phyloP scores from a whole-genome alignment of 768 basidiomycete genomes.

The Porpolomopsis calyptriformis region DNA sequence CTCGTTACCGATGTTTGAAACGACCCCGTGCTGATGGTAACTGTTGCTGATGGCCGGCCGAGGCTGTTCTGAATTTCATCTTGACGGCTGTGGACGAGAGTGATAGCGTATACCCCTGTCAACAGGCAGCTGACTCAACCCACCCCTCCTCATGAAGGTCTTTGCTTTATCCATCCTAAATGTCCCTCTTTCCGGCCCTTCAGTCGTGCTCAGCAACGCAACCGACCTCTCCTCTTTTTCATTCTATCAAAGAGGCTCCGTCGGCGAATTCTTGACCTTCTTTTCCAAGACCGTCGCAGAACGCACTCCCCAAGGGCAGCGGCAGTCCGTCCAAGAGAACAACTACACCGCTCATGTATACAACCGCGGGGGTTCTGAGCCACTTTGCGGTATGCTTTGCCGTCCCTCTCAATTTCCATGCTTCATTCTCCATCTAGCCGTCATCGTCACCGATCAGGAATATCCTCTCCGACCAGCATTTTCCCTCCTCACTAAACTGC shows the following conservation, averaged over 20 bases:
- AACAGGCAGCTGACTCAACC: too few relatives aligned
- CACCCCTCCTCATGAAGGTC: slow-evolving; percentile 85
- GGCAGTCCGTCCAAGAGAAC: slow-evolving; percentile 92
- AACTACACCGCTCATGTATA: slow-evolving; percentile 90
- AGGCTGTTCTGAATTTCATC: too few relatives aligned
- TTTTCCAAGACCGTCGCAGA: slow-evolving; percentile 89
- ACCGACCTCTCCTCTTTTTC: slow-evolving; percentile 84
- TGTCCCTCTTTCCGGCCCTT: slow-evolving; percentile 52
- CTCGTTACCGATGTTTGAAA: too few relatives aligned
- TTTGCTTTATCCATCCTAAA: slow-evolving; percentile 69
- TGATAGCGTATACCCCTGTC: too few relatives aligned
- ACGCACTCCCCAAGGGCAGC: slow-evolving; percentile 75
- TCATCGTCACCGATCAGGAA: slow-evolving; percentile 90
- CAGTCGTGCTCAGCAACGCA: slow-evolving; percentile 54
- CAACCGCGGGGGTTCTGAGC: slow-evolving; percentile 78
- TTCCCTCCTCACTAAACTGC: slow-evolving; percentile 82
- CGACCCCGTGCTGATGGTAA: too few relatives aligned
- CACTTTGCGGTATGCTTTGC: slow-evolving; percentile 64
- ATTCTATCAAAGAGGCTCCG: slow-evolving; percentile 84
- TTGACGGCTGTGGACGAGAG: too few relatives aligned
- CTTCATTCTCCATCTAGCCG: slow-evolving; percentile 35
- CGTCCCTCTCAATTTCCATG: slow-evolving; percentile 6
- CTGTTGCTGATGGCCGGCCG: too few relatives aligned
- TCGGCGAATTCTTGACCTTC: slow-evolving; percentile 90
- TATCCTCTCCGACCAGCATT: slow-evolving; percentile 96